Base-by-base conservation (phyloP, 2,329 filamentous ascomycete species). In the Cytospora mali region DNA sequence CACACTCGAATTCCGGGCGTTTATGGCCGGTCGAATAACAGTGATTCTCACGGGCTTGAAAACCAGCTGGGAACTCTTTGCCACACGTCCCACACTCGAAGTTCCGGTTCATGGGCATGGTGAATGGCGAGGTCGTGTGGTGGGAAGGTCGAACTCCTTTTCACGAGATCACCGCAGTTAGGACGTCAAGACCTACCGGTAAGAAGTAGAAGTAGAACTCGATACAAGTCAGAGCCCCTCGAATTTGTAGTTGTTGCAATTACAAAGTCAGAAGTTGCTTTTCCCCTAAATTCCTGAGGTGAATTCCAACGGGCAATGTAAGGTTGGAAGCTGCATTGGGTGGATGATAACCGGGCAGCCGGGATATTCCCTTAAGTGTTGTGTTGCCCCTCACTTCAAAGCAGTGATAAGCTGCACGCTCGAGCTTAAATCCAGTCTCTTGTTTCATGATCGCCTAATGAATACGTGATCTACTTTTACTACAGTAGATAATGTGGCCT, bases 41-140 rank as follows among this genome's bases (percentile, higher is more conserved):
- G 39, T 62, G 61, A 21, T 62, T 48, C 25, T 62, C 55, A 28
- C 48, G 54, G 18, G 61, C 61, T 16, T 31, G 48, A 33, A 55
- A 54, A 21, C 61, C 61, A 1, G 54, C 46, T 14, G 55, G 31
- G n/a, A 62, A 62, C 48, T 21, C 50, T 29, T 27, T 54, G 25
- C 6, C 18, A 25, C 61, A 58, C 16, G 61, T 39, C 6, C 55
- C 48, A 21, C 61, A 62, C 16, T 62, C 52, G 50, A 27, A 55
- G 33, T 46, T 3, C 42, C 42, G 23, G n/a, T 46, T 46, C 42
- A 39, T 39, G 35, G 42, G 42, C 42, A 46, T 46, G 42, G 7
- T 46, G 7, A 21, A 46, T 23, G n/a, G 9, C 7, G n/a, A 13
- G 21, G 42, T 46, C 42, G 9, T 21, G 23, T n/a, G n/a, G 23